Evolutionary conservation across 169 alveolate species (phyloP).

Genomic region (Plasmodium blacklocki): DNA sequence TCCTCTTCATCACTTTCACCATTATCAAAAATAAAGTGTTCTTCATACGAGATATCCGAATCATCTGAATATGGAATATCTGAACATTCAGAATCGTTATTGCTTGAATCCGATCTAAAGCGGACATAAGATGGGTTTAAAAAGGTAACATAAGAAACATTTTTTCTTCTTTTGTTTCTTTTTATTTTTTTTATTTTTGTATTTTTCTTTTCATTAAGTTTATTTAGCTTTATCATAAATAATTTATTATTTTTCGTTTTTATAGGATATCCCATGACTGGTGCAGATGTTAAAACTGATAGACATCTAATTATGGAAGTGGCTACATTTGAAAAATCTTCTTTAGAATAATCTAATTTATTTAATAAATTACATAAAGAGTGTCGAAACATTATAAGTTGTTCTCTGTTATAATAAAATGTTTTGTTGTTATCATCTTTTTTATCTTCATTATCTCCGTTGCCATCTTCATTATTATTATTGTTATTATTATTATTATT

Average conservation of each 20-base stretch:
- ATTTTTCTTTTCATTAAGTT: conserved; percentile 54
- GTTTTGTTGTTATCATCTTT: conserved; percentile 25
- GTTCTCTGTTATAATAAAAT: conserved; percentile 63
- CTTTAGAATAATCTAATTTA: conserved; percentile 64
- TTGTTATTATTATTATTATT: neutral
- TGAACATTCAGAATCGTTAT: conserved; percentile 33
- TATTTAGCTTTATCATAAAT: conserved; percentile 59
- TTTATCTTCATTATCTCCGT: conserved; percentile 36
- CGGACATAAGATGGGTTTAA: conserved; percentile 76
- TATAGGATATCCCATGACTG: conserved; percentile 70
- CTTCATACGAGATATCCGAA: conserved; percentile 62
- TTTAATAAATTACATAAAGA: conserved; percentile 52
- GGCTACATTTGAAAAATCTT: conserved; percentile 56
- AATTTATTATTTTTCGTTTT: conserved; percentile 59
- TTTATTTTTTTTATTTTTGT: conserved; percentile 53
- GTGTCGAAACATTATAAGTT: conserved; percentile 32
- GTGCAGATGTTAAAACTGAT: conserved; percentile 77
- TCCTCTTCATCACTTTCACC: conserved; percentile 59
- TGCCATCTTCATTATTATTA: conserved; percentile 14
- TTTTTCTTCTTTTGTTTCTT: conserved; percentile 68
- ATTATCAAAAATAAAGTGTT: conserved; percentile 42
- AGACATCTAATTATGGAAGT: conserved; percentile 62
- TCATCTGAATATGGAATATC: conserved; percentile 55
- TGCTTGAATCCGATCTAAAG: conserved; percentile 73
- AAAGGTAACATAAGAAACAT: conserved; percentile 33